Conservation (phyloP, 768 basidiomycete species). For the Butyriboletus loyo region DNA sequence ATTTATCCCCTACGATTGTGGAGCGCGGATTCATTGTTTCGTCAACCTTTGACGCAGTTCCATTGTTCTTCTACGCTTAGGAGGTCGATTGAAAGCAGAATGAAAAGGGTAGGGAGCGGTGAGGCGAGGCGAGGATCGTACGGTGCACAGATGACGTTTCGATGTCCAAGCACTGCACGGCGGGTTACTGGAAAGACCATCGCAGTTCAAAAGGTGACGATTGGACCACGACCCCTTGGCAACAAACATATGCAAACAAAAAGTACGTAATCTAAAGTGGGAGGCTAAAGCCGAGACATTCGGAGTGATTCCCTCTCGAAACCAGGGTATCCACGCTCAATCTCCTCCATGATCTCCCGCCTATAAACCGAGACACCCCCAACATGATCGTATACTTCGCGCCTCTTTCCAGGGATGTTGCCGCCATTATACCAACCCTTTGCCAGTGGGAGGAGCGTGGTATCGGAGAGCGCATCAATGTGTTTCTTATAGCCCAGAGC, state of each 20-base stretch:
- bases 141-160: no score
- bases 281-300: not conserved
- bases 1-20: not conserved
- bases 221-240: no score
- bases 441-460: slow-evolving; percentile 5
- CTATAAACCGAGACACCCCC: slow-evolving; percentile 1
- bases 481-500: slow-evolving; percentile 8
- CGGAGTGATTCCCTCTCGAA: slow-evolving; percentile 8
- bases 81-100: no score
- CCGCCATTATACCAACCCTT: slow-evolving; percentile 1
- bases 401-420: slow-evolving; percentile 12
- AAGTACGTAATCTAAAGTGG: no score
- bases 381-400: not conserved
- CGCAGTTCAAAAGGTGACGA: no score
- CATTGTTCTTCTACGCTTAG: slow-evolving; percentile 50
- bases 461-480: not conserved
- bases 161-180: no score
- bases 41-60: not conserved
- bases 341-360: slow-evolving; percentile 13
- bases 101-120: no score
- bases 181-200: no score
- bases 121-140: no score
- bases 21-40: not conserved
- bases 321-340: slow-evolving; percentile 8
- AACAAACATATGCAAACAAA: no score